phyloP scores from a whole-genome alignment of 2,329 filamentous ascomycete species.

The Apiospora hydei region DNA sequence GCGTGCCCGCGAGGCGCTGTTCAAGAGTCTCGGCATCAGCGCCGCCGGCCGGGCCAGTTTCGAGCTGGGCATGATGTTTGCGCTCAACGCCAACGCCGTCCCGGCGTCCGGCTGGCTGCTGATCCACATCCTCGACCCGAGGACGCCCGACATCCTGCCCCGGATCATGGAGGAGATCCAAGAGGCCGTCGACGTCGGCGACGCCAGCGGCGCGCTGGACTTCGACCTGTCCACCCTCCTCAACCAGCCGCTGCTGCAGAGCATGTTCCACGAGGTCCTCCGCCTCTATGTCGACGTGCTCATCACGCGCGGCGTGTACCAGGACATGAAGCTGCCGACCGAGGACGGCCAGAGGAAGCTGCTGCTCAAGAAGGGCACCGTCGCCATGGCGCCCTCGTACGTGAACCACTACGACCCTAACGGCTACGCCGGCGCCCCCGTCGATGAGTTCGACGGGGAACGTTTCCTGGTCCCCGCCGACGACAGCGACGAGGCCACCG shows the following conservation, averaged over 20 bases:
- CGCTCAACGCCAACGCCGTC: neutral
- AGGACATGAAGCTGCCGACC: slow-evolving; percentile 1
- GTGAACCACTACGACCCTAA: slow-evolving; percentile 5
- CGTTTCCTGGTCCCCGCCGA: neutral
- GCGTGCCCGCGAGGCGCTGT: neutral
- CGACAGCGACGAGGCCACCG: neutral
- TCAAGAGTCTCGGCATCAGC: neutral
- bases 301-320: neutral
- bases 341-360: neutral
- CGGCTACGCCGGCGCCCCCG: neutral
- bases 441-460: neutral
- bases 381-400: neutral
- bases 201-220: neutral
- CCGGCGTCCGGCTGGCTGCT: neutral
- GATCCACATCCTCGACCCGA: slow-evolving; percentile 1
- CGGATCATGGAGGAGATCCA: neutral
- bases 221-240: neutral
- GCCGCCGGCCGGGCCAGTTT: neutral
- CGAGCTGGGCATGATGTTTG: neutral
- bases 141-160: neutral
- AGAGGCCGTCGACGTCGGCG: neutral
- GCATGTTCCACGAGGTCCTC: slow-evolving; percentile 8
- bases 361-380: slow-evolving; percentile 4
- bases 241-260: neutral
- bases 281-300: neutral